Evolutionary conservation across 2,329 filamentous ascomycete genomes (phyloP).

Genomic region (Cercospora sesami): DNA sequence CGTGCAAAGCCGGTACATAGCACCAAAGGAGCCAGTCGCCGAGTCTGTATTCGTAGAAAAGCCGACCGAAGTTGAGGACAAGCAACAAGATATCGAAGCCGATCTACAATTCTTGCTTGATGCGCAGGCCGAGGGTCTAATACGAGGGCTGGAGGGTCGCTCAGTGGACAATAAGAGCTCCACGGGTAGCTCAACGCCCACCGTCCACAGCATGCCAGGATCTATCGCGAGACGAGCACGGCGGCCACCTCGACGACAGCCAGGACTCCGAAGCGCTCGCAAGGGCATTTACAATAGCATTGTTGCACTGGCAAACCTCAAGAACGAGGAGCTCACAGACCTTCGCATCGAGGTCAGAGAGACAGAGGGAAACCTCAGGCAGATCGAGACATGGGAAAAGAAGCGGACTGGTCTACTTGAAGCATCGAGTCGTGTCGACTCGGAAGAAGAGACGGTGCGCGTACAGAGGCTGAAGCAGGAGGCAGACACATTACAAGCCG

Average conservation of each 20-base stretch:
- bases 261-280: slow-evolving; percentile 64
- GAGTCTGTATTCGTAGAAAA: slow-evolving; percentile 49
- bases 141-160: slow-evolving; percentile 48
- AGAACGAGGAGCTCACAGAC: slow-evolving; percentile 65
- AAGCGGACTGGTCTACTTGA: slow-evolving; percentile 58
- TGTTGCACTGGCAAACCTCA: slow-evolving; percentile 63
- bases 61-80: slow-evolving; percentile 41
- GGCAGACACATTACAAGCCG: slow-evolving; percentile 55
- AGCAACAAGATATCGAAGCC: slow-evolving; percentile 56
- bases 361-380: slow-evolving; percentile 59
- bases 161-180: slow-evolving; percentile 48
- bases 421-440: slow-evolving; percentile 58
- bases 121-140: slow-evolving; percentile 60
- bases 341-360: slow-evolving; percentile 59
- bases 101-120: slow-evolving; percentile 61
- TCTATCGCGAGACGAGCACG: slow-evolving; percentile 44
- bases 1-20: slow-evolving; percentile 35
- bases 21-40: slow-evolving; percentile 20
- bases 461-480: slow-evolving; percentile 53
- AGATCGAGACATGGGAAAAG: slow-evolving; percentile 59
- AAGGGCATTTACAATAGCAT: slow-evolving; percentile 65
- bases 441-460: slow-evolving; percentile 58
- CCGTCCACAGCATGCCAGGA: slow-evolving; percentile 42
- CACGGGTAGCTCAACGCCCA: slow-evolving; percentile 53
- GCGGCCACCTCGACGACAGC: slow-evolving; percentile 54